Percentiles rank a stretch among this genome's conserved stretches.
These are phyloP conservation scores for Wickerhamomyces ciferrii DNA, from an alignment of 805 yeast species.

Conservation along the genomic window DNA sequence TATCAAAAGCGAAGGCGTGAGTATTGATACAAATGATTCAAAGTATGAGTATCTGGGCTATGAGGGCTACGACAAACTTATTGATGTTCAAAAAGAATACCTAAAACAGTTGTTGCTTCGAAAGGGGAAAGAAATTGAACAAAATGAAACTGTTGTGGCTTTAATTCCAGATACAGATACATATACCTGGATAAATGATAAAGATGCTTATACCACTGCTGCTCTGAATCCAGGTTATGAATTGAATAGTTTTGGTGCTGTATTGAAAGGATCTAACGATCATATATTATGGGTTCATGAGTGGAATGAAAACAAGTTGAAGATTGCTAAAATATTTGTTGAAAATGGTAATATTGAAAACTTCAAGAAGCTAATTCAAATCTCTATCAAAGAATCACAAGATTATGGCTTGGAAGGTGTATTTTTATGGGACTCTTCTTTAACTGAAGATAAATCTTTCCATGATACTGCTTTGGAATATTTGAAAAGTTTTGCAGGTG, in stretches of 20 bases:
- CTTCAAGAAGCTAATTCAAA: constrained; percentile 16
- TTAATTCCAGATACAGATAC: constrained; percentile 31
- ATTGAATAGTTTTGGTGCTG: constrained; percentile 23
- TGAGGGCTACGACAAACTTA: constrained; percentile 26
- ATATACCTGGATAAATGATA: constrained; percentile 37
- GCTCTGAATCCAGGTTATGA: constrained; percentile 12
- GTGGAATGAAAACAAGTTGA: constrained; percentile 27
- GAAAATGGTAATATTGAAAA: constrained; percentile 6
- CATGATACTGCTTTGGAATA: constrained; percentile 2
- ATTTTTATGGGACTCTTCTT: constrained; percentile 7
- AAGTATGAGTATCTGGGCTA: constrained; percentile 22
- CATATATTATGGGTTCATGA: constrained; percentile 43
- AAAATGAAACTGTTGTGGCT: constrained; percentile 21
- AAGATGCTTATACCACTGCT: constrained; percentile 29
- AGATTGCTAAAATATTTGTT: constrained; percentile 14
- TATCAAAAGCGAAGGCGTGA: constrained; percentile 12
- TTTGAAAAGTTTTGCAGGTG: neutral
- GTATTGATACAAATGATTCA: constrained; percentile 3
- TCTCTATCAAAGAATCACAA: constrained; percentile 22
- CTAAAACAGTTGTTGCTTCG: constrained; percentile 15
- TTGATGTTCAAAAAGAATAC: constrained; percentile 20
- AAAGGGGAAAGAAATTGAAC: constrained; percentile 8
- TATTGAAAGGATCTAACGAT: constrained; percentile 19
- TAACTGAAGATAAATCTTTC: constrained; percentile 16
- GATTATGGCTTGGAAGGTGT: constrained; percentile 12